Evolutionary conservation across 768 basidiomycete genomes (phyloP), one percentile per base, ranked within the genome.

Genomic region (Royoungia palumana): DNA sequence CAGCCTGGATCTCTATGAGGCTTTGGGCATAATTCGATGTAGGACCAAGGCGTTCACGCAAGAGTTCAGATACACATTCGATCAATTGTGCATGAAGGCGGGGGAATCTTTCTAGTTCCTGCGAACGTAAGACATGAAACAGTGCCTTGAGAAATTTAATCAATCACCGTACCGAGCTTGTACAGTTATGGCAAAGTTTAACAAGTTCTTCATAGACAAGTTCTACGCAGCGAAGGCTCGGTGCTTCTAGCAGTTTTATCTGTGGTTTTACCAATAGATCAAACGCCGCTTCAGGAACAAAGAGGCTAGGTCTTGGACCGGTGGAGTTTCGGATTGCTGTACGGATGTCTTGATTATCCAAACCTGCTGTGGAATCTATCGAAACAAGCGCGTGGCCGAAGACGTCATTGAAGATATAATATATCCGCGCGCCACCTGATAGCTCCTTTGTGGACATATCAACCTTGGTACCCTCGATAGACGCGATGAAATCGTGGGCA

Each of bases 341-440:
- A 20, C 95, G 83, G 63, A 99, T 98, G 64, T 99, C 96, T 58
- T 89, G 87, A 50, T 89, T 84, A 50, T 94, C 93, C 46, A 99
- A 76, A 63, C 94, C 94, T 41, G 83, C 78, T 13, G 93, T 92
- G 1, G 96, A 85, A 63, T 98, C 89, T 60, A 99, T 91, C 6
- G 81, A 86, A 47, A 83, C 80, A 7, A 99, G 81, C 1, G 95
- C 96, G 44, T 87, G 78, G 2, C 96, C 96, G 62, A 98, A 99
- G 45, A 98, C 82, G 61, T 98, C 96, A 65, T 98, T 93, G 80
- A 99, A 99, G 66, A 99, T 98, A 73, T 98, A 98, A 71, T 98
- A 98, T 70, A 99, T 93, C 46, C 96, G 82, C 20, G 96, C 96
- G 39, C 96, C 96, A 35, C 96, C 96, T 6, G 90, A 97, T 14